These are phyloP conservation scores for Aureobasidium uvarum DNA, from an alignment of 2,329 filamentous ascomycete genomes.

Conservation along the genomic window DNA sequence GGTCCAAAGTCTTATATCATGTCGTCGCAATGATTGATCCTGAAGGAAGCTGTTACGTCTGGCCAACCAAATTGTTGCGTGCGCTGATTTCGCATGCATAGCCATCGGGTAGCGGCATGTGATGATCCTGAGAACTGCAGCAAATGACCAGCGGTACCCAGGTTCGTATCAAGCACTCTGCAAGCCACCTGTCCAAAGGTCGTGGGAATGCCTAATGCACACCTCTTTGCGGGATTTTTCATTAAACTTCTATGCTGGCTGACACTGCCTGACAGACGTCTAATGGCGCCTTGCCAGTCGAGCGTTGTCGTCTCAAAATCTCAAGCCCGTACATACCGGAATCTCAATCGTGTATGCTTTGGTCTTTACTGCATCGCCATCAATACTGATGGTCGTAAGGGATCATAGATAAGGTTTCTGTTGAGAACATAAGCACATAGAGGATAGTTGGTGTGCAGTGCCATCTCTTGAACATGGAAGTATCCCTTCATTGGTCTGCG, in stretches of 20 bases:
- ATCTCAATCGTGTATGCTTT: neutral
- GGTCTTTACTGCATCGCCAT: neutral
- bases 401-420: neutral
- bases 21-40: neutral
- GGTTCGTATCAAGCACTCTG: no score
- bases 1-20: neutral
- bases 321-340: no score
- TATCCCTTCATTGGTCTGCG: neutral
- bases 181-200: no score
- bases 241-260: no score
- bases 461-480: neutral
- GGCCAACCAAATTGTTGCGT: neutral
- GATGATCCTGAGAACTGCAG: neutral
- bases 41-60: neutral
- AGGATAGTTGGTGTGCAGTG: neutral
- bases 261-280: no score
- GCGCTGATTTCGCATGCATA: neutral
- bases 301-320: no score
- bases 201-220: no score
- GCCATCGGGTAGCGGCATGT: neutral
- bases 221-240: no score
- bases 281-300: no score
- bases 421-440: no score
- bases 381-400: neutral
- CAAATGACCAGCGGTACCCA: no score